Evolutionary conservation across 2,329 filamentous ascomycete species (phyloP).

Genomic region (Penicillium nordicum): DNA sequence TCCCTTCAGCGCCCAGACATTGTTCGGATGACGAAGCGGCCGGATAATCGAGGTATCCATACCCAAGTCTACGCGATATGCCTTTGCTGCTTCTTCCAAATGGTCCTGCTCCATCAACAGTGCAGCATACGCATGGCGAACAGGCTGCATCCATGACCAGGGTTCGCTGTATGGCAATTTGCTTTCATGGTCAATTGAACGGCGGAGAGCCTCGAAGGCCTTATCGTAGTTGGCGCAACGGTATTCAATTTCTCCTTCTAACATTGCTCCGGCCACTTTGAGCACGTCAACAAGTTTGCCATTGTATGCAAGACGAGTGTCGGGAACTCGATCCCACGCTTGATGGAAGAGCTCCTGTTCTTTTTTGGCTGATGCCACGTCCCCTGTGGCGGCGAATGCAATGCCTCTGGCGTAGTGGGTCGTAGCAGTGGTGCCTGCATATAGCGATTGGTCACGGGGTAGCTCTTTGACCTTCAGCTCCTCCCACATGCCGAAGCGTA

Average conservation of each 20-base stretch:
- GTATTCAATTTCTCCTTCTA: conserved; percentile 71
- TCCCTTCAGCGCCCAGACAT: conserved; percentile 70
- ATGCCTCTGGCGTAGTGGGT: conserved; percentile 64
- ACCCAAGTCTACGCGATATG: conserved; percentile 61
- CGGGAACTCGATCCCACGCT: conserved; percentile 52
- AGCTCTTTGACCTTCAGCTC: conserved; percentile 58
- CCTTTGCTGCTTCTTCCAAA: conserved; percentile 51
- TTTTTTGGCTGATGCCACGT: conserved; percentile 51
- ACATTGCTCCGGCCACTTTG: conserved; percentile 58
- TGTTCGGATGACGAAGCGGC: conserved; percentile 63
- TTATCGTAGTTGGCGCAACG: conserved; percentile 54
- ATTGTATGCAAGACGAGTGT: conserved; percentile 63
- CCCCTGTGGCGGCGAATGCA: conserved; percentile 58
- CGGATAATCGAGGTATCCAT: conserved; percentile 56
- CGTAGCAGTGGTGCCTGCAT: conserved; percentile 65
- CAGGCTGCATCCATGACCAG: conserved; percentile 75
- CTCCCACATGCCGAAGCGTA: conserved; percentile 70
- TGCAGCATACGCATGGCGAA: conserved; percentile 66
- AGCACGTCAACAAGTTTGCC: conserved; percentile 65
- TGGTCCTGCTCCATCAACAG: conserved; percentile 63
- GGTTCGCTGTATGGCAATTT: conserved; percentile 66
- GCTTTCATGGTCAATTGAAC: conserved; percentile 59
- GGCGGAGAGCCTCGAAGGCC: conserved; percentile 58
- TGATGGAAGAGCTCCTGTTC: conserved; percentile 51
- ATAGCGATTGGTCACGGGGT: conserved; percentile 58